Base-by-base conservation (phyloP, 306 rosid species). In the Luffa acutangula region DNA sequence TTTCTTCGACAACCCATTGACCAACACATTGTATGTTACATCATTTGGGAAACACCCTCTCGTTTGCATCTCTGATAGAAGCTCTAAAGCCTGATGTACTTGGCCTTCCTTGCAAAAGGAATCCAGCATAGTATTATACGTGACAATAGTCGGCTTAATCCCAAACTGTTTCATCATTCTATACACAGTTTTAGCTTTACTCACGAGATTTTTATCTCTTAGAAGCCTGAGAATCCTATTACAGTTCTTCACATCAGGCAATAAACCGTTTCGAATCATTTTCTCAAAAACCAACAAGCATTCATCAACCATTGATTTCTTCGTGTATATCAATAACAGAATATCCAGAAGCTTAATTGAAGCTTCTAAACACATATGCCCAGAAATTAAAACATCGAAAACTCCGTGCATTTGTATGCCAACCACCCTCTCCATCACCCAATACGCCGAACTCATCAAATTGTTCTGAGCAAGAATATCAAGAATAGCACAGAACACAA, bases 181-280 rank as follows among this genome's bases (percentile, higher is more conserved):
- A 83, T 86, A 91, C 80, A 93, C 85, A 36, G 85, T 89, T 57
- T 82, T 86, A 58, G 87, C 89, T 69, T 76, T 82, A 57, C 31
- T 64, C 57, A 49, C 60, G 57, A 86, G 80, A 25, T 79, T 41
- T 76, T 65, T 84, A 80, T 91, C 89, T 80, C 90, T 86, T 78
- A 93, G 82, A 81, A 85, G 59, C 82, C 81, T 93, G 49, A 93
- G 89, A 82, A 91, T 78, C 87, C 97, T 91, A 86, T 93, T 93
- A 79, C 94, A 93, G 80, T 87, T 88, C 83, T 42, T 85, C 79
- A 89, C 91, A 79, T 88, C 93, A 0, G 98, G 98, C 75, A 89
- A 80, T 67, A 93, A 54, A 9, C 91, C 92, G 41, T 78, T 88
- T 52, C 64, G 41, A 79, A 88, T 59, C 98, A 93, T 93, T 78